Conservation (phyloP, 176 grass and related monocot species). For the Aegilops speltoides region DNA sequence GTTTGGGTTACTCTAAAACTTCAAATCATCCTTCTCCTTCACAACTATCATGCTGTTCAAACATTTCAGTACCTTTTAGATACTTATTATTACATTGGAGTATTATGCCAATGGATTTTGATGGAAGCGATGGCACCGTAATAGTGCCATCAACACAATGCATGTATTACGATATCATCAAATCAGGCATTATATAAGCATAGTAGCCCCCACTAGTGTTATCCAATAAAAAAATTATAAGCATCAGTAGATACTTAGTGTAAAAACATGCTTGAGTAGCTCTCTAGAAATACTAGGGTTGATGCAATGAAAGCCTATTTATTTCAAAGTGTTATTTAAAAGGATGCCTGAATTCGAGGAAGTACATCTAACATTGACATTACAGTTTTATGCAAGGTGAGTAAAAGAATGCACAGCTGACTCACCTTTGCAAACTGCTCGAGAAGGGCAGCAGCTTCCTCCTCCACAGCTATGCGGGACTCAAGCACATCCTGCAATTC, state of each 20-base stretch:
- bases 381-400: not conserved
- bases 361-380: not conserved
- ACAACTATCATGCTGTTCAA: not conserved
- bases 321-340: not conserved
- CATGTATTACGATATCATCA: not conserved
- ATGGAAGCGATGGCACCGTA: not conserved
- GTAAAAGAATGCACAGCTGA: not conserved
- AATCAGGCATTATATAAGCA: not conserved
- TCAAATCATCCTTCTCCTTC: not conserved
- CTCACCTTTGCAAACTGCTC: conserved; percentile 78
- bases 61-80: not conserved
- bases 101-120: not conserved
- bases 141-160: not conserved
- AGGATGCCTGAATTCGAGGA: not conserved
- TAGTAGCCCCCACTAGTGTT: not conserved
- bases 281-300: not conserved
- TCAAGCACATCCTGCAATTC: conserved; percentile 77
- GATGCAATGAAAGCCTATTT: not conserved
- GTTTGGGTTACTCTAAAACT: not conserved
- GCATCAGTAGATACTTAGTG: not conserved
- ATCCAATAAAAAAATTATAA: conserved; percentile 12
- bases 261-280: conserved; percentile 6
- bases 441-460: conserved; percentile 67
- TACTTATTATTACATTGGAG: not conserved
- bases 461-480: conserved; percentile 55